Base-by-base conservation (phyloP, 2,329 filamentous ascomycete species). In the Fusarium sp. region DNA sequence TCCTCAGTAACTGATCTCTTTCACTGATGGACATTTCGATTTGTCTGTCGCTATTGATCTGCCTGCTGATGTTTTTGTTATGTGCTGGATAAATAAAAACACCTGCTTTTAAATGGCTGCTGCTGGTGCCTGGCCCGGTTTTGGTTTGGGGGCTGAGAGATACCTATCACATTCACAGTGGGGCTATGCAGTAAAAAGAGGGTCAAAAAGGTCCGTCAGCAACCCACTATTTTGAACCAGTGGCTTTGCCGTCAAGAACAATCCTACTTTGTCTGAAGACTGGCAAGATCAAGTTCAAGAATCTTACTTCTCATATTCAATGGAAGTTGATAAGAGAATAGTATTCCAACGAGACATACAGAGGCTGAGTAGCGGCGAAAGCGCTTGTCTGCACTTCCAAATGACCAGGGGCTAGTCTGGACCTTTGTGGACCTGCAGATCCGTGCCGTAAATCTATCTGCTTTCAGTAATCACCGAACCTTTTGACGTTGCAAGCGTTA, bases 51-150 rank as follows among this genome's bases (percentile, higher is more conserved):
- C 11, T 29, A 6, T 29, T 5, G 9, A 18, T 3, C 6, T 4
- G 12, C 14, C 10, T 2, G 12, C 14, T 4, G 18, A 20, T 11
- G 12, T 3, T 12, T 9, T 1, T 12, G 18, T 11, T 4, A 7
- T 47, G 30, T 20, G 12, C 12, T n/a, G 13, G 18, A 14, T 7
- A 47, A 25, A 30, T 3, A 6, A 27, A 20, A 14, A 20, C 11
- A 20, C 4, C 13, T 18, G 10, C 9, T 13, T 29, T n/a, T 9
- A n/a, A 25, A 47, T 16, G n/a, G 18, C 20, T 10, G 25, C 8
- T 9, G 7, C 18, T 47, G 25, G 12, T 13, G 12, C 18, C n/a
- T n/a, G 12, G 27, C 18, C 25, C 10, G 3, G n/a, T n/a, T 3
- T 11, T 37, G 34, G 14, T 34, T 18, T 30, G 29, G 12, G 7